Conservation (phyloP, 208 protist species). For the Acanthamoeba rhysodes region DNA sequence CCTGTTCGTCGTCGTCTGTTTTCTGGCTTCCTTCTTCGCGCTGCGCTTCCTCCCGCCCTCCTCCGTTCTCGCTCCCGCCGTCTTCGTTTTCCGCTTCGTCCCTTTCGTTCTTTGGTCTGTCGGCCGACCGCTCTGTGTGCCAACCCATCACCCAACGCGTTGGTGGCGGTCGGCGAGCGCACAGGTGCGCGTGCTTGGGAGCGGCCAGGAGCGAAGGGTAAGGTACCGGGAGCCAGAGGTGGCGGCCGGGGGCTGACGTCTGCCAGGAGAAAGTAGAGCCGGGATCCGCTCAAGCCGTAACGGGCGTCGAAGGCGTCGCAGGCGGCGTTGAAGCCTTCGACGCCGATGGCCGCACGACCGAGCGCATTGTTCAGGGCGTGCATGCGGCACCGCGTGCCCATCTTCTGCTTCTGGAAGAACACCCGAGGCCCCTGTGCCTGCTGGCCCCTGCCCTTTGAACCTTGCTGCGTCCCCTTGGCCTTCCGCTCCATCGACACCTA, state of each 20-base stretch:
- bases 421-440: not conserved
- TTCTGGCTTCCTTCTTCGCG: not conserved
- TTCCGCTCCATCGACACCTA: not conserved
- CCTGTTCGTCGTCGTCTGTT: not conserved
- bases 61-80: not conserved
- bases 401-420: slow-evolving; percentile 58
- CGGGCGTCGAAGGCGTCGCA: slow-evolving; percentile 31
- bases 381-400: slow-evolving; percentile 1
- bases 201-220: too few relatives aligned
- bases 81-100: not conserved
- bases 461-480: not conserved
- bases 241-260: not conserved
- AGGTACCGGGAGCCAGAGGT: not conserved
- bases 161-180: too few relatives aligned
- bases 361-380: slow-evolving; percentile 41
- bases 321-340: not conserved
- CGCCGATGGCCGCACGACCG: not conserved
- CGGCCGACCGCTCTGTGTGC: too few relatives aligned
- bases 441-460: not conserved
- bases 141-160: too few relatives aligned
- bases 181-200: too few relatives aligned
- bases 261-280: not conserved
- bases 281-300: not conserved
- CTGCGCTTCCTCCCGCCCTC: not conserved
- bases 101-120: not conserved